These are phyloP conservation scores for Prunus salicina DNA, from an alignment of 306 rosid species.

Conservation along the genomic window DNA sequence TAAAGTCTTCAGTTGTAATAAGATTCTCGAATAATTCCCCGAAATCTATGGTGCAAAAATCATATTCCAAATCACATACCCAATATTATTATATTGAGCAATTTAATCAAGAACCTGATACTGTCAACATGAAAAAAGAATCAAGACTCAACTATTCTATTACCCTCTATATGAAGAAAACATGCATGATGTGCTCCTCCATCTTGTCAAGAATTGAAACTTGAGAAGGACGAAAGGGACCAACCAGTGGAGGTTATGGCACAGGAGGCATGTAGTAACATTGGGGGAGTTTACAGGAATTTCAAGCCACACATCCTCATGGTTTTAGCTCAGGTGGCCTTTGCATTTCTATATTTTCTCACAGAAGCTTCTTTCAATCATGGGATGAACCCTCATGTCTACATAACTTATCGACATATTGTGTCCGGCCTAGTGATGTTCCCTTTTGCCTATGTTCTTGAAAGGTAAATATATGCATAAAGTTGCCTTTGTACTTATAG, in stretches of 20 bases:
- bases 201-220: conserved; percentile 15
- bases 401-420: conserved; percentile 67
- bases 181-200: conserved; percentile 24
- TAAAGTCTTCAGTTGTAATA: background rate
- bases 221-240: background rate
- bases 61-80: background rate
- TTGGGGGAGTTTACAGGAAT: conserved; percentile 24
- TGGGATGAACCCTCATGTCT: conserved; percentile 85
- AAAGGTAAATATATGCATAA: conserved; percentile 39
- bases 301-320: conserved; percentile 73
- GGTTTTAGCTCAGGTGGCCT: conserved; percentile 47
- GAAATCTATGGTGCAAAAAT: background rate
- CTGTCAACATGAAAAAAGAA: conserved; percentile 34
- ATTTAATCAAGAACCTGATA: conserved; percentile 8
- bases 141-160: conserved; percentile 22
- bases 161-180: conserved; percentile 17
- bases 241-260: conserved; percentile 27
- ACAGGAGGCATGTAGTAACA: background rate
- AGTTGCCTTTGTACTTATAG: no score
- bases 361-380: conserved; percentile 77
- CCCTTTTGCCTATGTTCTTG: conserved; percentile 77
- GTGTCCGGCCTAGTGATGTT: conserved; percentile 44
- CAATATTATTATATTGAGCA: background rate
- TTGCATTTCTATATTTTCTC: conserved; percentile 52
- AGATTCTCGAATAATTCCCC: background rate